A percentile compares a stretch with the other conserved stretches of the same genome.
Conservation (phyloP, 2,329 filamentous ascomycete species). For the Botryosphaeria dothidea region DNA sequence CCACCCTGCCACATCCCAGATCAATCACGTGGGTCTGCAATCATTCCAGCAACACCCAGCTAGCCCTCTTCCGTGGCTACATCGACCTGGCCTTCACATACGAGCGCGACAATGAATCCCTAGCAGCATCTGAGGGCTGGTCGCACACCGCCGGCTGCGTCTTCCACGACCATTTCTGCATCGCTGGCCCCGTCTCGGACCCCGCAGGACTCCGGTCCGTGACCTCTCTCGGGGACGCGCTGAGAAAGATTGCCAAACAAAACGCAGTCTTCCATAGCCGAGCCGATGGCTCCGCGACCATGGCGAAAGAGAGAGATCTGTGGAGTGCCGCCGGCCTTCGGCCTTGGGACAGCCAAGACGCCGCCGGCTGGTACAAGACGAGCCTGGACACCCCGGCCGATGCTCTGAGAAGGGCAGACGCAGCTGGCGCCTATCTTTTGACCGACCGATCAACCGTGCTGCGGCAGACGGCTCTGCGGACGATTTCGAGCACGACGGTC, state of each 20-base stretch:
- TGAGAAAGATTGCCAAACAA: neutral
- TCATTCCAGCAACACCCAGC: slow-evolving; percentile 1
- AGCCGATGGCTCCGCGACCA: neutral
- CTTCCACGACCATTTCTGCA: slow-evolving; percentile 4
- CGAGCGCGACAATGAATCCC: neutral
- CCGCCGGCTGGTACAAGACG: neutral
- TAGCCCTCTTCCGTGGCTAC: neutral
- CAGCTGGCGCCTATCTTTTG: neutral
- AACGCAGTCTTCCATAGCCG: neutral
- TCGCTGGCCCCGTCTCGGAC: neutral
- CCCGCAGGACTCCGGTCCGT: neutral
- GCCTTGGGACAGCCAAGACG: neutral
- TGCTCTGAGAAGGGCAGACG: neutral
- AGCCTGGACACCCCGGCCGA: neutral
- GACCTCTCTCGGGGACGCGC: neutral
- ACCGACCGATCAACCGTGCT: slow-evolving; percentile 1
- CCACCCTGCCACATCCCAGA: neutral
- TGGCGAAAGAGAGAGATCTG: neutral
- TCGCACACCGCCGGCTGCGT: neutral
- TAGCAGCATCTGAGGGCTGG: neutral
- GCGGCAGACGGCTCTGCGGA: neutral
- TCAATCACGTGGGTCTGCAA: neutral
- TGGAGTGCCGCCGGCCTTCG: neutral
- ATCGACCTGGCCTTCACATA: neutral
- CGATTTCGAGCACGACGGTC: neutral